phyloP scores from a whole-genome alignment of 1,284 basidiomycete species.

The Apiotrichum sp. region DNA sequence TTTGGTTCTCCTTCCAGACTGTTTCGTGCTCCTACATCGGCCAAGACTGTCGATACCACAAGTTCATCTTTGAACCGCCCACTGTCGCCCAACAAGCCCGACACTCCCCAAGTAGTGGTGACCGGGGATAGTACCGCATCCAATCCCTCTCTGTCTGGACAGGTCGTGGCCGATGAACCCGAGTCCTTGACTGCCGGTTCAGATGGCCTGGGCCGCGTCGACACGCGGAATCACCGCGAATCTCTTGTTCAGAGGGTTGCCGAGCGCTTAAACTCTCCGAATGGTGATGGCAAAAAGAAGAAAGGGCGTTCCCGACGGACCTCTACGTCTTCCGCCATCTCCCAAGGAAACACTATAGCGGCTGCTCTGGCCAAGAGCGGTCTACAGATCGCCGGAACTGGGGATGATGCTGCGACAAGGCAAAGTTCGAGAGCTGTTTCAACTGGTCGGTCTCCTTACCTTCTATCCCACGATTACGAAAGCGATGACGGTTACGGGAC shows the following conservation, averaged over 20 bases:
- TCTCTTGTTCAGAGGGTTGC: conserved; percentile 24
- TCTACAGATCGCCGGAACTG: conserved; percentile 19
- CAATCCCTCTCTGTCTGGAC: not conserved
- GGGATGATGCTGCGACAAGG: not conserved
- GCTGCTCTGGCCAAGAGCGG: conserved; percentile 36
- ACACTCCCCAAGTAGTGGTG: not conserved
- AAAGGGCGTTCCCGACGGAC: conserved; percentile 19
- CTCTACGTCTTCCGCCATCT: conserved; percentile 23
- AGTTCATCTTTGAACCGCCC: not conserved
- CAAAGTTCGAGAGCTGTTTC: conserved; percentile 7
- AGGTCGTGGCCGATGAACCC: not conserved
- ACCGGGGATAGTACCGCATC: not conserved
- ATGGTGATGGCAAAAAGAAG: conserved; percentile 7
- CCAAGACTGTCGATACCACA: not conserved
- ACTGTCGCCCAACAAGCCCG: not conserved
- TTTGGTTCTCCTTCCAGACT: not conserved
- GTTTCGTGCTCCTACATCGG: not conserved
- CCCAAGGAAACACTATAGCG: conserved; percentile 25
- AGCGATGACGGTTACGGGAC: conserved; percentile 27
- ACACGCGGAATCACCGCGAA: conserved; percentile 11
- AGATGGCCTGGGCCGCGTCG: conserved; percentile 8
- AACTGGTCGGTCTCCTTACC: conserved; percentile 17
- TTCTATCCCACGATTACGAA: conserved; percentile 18
- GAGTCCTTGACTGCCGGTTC: not conserved
- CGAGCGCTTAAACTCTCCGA: conserved; percentile 9